Conservation (phyloP, 176 grass and related monocot genomes). For the Oropetium thomaeum region DNA sequence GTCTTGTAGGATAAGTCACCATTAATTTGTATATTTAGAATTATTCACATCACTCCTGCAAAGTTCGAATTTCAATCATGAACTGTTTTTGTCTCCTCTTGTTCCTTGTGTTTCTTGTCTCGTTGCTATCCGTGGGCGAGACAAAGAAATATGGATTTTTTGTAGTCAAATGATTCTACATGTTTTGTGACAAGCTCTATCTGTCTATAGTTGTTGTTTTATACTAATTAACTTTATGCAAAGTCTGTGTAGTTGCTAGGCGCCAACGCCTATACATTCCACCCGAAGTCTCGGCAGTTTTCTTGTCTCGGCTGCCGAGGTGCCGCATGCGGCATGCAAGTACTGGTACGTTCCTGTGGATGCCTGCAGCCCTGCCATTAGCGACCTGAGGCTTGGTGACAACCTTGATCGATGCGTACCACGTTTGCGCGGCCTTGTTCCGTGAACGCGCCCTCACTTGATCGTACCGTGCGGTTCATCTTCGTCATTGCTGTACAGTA, state of each 20-base stretch:
- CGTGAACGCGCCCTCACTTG: too few species aligned
- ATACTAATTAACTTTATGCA: too few species aligned
- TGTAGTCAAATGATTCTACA: neutral
- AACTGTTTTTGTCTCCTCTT: neutral
- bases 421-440: too few species aligned
- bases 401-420: neutral
- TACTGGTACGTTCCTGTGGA: neutral
- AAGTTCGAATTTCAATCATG: neutral
- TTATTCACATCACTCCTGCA: neutral
- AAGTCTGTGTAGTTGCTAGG: too few species aligned
- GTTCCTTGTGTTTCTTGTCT: neutral
- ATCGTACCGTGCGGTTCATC: too few species aligned
- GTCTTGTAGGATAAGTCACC: neutral
- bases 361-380: neutral
- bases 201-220: too few species aligned
- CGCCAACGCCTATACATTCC: too few species aligned
- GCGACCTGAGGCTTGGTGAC: neutral
- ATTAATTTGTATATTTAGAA: constrained; percentile 5
- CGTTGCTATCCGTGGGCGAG: neutral
- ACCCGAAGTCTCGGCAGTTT: neutral
- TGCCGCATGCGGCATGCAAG: too few species aligned
- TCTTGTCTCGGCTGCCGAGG: neutral
- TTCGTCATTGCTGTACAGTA: too few species aligned
- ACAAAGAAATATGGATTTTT: neutral
- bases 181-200: too few species aligned